A percentile compares a stretch with the other conserved stretches of the same genome.
Conservation (phyloP, 805 yeast genomes). For the Metschnikowia chrysomelidarum region DNA sequence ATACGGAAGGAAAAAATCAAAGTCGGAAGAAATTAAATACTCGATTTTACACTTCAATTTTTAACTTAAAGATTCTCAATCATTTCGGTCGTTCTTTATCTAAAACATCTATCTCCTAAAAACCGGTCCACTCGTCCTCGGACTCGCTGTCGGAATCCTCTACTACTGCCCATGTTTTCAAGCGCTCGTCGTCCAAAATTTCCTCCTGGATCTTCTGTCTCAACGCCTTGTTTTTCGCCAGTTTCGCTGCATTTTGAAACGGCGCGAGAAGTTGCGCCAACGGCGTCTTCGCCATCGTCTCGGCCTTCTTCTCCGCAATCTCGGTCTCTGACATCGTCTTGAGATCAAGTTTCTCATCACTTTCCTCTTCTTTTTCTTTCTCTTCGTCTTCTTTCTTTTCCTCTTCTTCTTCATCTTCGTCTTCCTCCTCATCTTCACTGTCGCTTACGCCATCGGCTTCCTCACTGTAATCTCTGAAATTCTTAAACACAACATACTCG, state of each 20-base stretch:
- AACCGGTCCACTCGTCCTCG: slow-evolving; percentile 25
- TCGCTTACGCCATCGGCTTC: slow-evolving; percentile 37
- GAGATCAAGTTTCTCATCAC: slow-evolving; percentile 29
- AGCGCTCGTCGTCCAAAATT: slow-evolving; percentile 60
- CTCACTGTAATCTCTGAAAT: slow-evolving; percentile 36
- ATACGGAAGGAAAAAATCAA: too few relatives aligned
- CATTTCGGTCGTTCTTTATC: too few relatives aligned
- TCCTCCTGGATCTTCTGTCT: slow-evolving; percentile 65
- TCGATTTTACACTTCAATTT: too few relatives aligned
- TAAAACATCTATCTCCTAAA: too few relatives aligned
- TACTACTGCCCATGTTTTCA: slow-evolving; percentile 61
- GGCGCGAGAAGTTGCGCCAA: slow-evolving; percentile 56
- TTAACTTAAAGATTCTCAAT: too few relatives aligned
- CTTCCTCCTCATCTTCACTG: slow-evolving; percentile 37
- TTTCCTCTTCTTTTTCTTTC: slow-evolving; percentile 5
- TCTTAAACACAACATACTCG: slow-evolving; percentile 59
- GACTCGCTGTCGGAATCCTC: slow-evolving; percentile 26
- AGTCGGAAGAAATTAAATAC: too few relatives aligned
- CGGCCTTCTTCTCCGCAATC: slow-evolving; percentile 23
- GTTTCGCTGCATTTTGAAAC: slow-evolving; percentile 49
- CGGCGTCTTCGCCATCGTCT: slow-evolving; percentile 48
- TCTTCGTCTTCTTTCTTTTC: slow-evolving; percentile 5
- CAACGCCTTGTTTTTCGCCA: slow-evolving; percentile 58
- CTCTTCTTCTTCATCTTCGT: slow-evolving; percentile 13
- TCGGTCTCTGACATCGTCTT: slow-evolving; percentile 18